Conservation (phyloP, 2,329 filamentous ascomycete genomes). For the Nothophoma quercina region DNA sequence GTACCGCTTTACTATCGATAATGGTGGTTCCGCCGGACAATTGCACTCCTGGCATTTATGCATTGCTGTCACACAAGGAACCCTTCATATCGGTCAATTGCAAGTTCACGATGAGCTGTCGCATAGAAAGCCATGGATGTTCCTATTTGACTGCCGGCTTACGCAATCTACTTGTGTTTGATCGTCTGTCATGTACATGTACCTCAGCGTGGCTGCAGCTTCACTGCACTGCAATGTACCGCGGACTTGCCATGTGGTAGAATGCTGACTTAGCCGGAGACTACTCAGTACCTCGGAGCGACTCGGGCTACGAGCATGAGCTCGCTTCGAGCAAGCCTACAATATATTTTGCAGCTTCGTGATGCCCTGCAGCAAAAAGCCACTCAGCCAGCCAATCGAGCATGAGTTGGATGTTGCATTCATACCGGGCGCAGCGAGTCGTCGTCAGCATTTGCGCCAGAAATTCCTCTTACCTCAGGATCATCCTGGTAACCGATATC, state of each 20-base stretch:
- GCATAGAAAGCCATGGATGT: background rate
- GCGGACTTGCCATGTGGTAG: conserved; percentile 1
- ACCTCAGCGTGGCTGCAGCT: conserved; percentile 8
- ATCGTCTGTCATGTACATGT: conserved; percentile 3
- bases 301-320: conserved; percentile 31
- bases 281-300: conserved; percentile 3
- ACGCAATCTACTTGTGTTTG: conserved; percentile 3
- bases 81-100: background rate
- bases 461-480: conserved; percentile 16
- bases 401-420: conserved; percentile 1
- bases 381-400: conserved; percentile 19
- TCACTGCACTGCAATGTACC: conserved; percentile 12
- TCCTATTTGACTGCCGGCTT: background rate
- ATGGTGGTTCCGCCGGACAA: conserved; percentile 1
- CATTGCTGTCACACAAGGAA: background rate
- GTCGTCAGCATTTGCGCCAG: conserved; percentile 22
- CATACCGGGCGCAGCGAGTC: conserved; percentile 13
- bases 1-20: conserved; percentile 20
- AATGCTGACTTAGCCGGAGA: conserved; percentile 10
- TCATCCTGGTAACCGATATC: conserved; percentile 9
- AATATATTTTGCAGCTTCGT: background rate
- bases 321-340: conserved; percentile 18
- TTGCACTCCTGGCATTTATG: background rate
- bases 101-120: background rate
- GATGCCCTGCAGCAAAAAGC: conserved; percentile 8